Conservation (phyloP, 768 basidiomycete genomes). For the Boletus sensibilis region DNA sequence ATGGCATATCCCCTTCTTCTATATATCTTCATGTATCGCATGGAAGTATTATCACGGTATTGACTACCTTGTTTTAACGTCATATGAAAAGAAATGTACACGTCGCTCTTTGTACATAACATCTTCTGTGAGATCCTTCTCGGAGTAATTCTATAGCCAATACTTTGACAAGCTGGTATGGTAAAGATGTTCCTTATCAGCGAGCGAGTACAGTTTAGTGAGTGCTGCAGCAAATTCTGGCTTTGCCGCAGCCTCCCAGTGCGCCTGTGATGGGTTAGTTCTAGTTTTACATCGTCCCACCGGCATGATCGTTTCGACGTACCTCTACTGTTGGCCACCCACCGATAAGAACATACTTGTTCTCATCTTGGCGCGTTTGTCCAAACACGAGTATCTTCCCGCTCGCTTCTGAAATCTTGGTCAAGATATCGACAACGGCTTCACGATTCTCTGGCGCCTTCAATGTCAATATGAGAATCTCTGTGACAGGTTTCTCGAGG, state of each 20-base stretch:
- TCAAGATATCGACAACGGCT: slow-evolving; percentile 9
- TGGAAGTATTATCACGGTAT: background rate
- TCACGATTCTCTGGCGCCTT: slow-evolving; percentile 26
- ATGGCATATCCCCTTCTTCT: background rate
- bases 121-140: background rate
- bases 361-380: slow-evolving; percentile 19
- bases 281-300: background rate
- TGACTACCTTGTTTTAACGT: background rate
- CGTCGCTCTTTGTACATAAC: background rate
- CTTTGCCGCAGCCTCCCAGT: slow-evolving; percentile 4
- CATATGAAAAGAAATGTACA: background rate
- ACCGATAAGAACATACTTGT: slow-evolving; percentile 15
- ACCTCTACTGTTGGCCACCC: slow-evolving; percentile 30
- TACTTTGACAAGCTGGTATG: slow-evolving; percentile 9
- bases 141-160: background rate
- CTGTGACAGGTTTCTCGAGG: slow-evolving; percentile 6
- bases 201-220: slow-evolving; percentile 12
- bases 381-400: slow-evolving; percentile 20
- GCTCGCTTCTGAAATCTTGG: slow-evolving; percentile 10
- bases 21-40: background rate
- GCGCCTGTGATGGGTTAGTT: slow-evolving; percentile 9
- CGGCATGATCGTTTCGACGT: background rate
- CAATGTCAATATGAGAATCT: background rate
- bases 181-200: slow-evolving; percentile 13
- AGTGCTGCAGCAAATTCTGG: slow-evolving; percentile 9